phyloP scores from a whole-genome alignment of 805 yeast species.

The Candida morakotiae region DNA sequence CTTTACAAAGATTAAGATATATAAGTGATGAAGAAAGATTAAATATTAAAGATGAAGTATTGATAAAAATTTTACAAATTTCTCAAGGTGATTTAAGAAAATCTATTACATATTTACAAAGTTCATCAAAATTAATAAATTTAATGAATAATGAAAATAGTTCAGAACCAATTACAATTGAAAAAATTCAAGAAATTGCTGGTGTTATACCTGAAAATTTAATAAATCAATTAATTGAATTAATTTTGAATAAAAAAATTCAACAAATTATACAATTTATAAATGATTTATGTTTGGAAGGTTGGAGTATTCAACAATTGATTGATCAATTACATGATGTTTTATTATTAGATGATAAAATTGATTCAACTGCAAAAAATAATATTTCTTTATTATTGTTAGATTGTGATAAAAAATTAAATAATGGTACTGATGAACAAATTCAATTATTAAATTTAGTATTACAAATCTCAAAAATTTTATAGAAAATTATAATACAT shows the following conservation, averaged over 20 bases:
- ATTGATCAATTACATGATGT: conserved; percentile 67
- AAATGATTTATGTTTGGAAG: conserved; percentile 53
- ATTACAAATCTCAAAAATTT: conserved; percentile 22
- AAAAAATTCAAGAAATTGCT: conserved; percentile 64
- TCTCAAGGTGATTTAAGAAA: conserved; percentile 89
- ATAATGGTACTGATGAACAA: conserved; percentile 88
- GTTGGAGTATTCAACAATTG: conserved; percentile 78
- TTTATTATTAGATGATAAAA: conserved; percentile 52
- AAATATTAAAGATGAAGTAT: conserved; percentile 43
- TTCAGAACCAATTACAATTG: conserved; percentile 35
- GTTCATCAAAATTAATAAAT: conserved; percentile 52
- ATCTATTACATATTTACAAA: conserved; percentile 86
- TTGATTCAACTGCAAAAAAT: conserved; percentile 56
- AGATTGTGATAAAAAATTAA: conserved; percentile 67
- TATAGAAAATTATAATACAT: background rate
- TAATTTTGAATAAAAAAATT: conserved; percentile 23
- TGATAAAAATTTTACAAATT: conserved; percentile 62
- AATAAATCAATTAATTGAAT: conserved; percentile 38
- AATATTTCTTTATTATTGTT: conserved; percentile 61
- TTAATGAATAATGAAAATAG: conserved; percentile 21
- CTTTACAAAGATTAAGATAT: conserved; percentile 60
- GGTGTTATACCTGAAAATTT: conserved; percentile 62
- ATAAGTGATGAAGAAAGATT: conserved; percentile 47
- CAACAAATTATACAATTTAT: conserved; percentile 37
- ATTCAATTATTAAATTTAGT: conserved; percentile 69